These are phyloP conservation scores for Termitomyces sp. DNA, from an alignment of 768 basidiomycete species.

Conservation along the genomic window DNA sequence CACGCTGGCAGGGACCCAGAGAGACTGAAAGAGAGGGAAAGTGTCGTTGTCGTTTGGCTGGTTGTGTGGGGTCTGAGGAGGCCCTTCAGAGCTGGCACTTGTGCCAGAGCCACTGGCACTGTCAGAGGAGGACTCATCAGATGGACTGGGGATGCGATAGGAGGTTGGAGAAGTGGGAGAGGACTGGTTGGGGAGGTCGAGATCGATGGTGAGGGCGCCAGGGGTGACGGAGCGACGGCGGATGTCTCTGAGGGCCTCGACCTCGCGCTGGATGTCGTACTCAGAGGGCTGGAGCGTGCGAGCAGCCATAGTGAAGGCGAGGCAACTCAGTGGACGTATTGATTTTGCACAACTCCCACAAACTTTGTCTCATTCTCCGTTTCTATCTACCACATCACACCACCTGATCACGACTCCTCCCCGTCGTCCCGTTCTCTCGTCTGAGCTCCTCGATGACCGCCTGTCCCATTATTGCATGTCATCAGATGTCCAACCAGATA, in stretches of 20 bases:
- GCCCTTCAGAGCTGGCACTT: constrained; percentile 20
- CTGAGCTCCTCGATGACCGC: constrained; percentile 84
- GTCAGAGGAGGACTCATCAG: constrained; percentile 21
- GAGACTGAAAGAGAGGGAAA: constrained; percentile 67
- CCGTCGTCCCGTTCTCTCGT: constrained; percentile 54
- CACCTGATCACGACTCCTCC: too few relatives aligned
- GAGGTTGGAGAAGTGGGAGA: constrained; percentile 56
- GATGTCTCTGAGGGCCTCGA: constrained; percentile 81
- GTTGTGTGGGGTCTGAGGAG: constrained; percentile 27
- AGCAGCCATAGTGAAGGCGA: constrained; percentile 28
- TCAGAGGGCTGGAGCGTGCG: constrained; percentile 70
- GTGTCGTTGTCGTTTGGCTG: constrained; percentile 80
- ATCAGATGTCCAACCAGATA: not conserved
- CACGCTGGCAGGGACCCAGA: constrained; percentile 93
- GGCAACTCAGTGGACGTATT: not conserved
- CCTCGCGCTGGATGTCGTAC: constrained; percentile 84
- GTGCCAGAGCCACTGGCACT: constrained; percentile 22
- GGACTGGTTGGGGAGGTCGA: constrained; percentile 81
- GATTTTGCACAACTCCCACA: constrained; percentile 21
- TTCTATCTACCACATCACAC: too few relatives aligned
- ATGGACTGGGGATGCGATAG: constrained; percentile 41
- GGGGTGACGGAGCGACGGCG: constrained; percentile 80
- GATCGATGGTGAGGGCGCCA: constrained; percentile 82
- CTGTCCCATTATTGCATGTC: constrained; percentile 38
- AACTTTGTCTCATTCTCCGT: constrained; percentile 15